phyloP scores from a whole-genome alignment of 805 yeast genomes.

The Zygosaccharomyces bailii region DNA sequence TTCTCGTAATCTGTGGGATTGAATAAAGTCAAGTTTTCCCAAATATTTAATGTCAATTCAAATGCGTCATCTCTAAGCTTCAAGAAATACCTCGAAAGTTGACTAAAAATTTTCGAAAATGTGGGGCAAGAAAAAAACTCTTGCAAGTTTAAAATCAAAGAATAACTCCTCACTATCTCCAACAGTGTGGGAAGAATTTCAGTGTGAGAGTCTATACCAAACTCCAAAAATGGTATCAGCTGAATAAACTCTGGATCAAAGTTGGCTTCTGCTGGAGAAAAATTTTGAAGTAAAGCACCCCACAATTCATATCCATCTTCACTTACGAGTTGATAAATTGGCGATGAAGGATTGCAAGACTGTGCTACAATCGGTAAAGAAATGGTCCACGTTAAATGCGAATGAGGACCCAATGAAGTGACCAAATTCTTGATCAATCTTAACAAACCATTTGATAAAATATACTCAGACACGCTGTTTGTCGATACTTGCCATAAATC shows the following conservation, averaged over 20 bases:
- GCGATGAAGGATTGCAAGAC: conserved; percentile 61
- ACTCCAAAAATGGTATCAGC: conserved; percentile 49
- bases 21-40: conserved; percentile 32
- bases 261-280: conserved; percentile 40
- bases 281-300: conserved; percentile 63
- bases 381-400: conserved; percentile 47
- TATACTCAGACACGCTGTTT: conserved; percentile 33
- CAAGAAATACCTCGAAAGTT: conserved; percentile 51
- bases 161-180: conserved; percentile 60
- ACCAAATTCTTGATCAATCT: conserved; percentile 58
- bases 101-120: conserved; percentile 39
- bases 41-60: conserved; percentile 42
- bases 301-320: conserved; percentile 90
- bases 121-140: conserved; percentile 30
- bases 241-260: conserved; percentile 40
- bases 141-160: conserved; percentile 45
- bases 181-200: conserved; percentile 66
- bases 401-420: conserved; percentile 53
- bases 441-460: conserved; percentile 48
- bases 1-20: conserved; percentile 27
- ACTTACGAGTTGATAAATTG: conserved; percentile 52
- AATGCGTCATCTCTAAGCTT: conserved; percentile 70
- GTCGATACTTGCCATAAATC: conserved; percentile 65
- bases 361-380: conserved; percentile 60
- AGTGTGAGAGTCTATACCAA: conserved; percentile 65